Evolutionary conservation across 2,329 filamentous ascomycete species (phyloP), one percentile per base, ranked within the genome.

Genomic region (Colletotrichum limetticola): DNA sequence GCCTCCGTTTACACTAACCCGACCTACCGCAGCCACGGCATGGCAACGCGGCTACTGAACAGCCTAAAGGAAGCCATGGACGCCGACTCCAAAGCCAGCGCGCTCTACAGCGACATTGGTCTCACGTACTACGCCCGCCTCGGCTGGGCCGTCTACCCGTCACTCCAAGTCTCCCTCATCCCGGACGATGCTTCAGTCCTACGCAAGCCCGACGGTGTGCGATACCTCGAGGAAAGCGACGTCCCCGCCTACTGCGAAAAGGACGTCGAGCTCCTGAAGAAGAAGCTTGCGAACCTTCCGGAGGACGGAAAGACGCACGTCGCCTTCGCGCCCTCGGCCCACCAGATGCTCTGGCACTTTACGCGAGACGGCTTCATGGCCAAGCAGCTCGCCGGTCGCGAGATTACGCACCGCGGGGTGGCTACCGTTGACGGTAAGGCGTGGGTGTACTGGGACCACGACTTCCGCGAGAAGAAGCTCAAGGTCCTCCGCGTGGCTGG

Each of bases 391-490:
- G 63, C 75, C 57, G 68, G 71, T 66, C 63, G 75, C 35, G 58
- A 74, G 5, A 49, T 75, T 66, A 60, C 63, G 26, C 62, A 74
- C 66, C 53, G 72, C 24, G 74, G 78, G 46, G 80, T 80, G 55
- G 76, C 77, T 30, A 80, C 78, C 28, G 68, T 66, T 11, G 75
- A 77, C 60, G 76, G 75, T 7, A 70, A 75, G 37, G 77, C 77
- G 4, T 83, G 79, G 79, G 74, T 78, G 14, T 82, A 79, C 77
- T 85, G 82, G 83, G 75, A 78, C 49, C 82, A 82, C 70, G 80
- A 84, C 74, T 81, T 79, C 74, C 76, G 78, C 46, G 72, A 73
- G 52, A 77, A 77, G 71, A 78, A 78, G 70, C 79, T 81, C 52
- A 78, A 79, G 26, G 65, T 81, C 26, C 69, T 80, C 24, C 78